These are phyloP conservation scores for Skeletonema potamos DNA, from an alignment of 108 stramenopile species.

Conservation along the genomic window DNA sequence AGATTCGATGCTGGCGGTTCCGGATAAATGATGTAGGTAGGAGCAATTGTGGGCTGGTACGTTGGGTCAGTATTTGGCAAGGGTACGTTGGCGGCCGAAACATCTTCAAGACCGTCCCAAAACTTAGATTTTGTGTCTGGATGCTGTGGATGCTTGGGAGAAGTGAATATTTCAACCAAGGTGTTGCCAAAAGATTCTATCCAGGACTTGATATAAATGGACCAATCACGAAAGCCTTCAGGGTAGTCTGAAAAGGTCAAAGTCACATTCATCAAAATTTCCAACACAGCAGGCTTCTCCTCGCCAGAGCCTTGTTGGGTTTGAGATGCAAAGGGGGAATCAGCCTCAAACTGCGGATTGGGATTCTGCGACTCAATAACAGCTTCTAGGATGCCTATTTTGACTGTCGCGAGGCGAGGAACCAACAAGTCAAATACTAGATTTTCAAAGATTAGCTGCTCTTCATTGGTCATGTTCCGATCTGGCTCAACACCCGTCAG, in stretches of 20 bases:
- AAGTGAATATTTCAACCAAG: conserved; percentile 40
- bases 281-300: conserved; percentile 24
- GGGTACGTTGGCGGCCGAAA: conserved; percentile 30
- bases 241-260: conserved; percentile 23
- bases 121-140: conserved; percentile 39
- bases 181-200: conserved; percentile 45
- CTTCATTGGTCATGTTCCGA: conserved; percentile 36
- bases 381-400: conserved; percentile 18
- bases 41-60: conserved; percentile 19
- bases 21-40: conserved; percentile 37
- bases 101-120: conserved; percentile 38
- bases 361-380: conserved; percentile 23
- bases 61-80: conserved; percentile 17
- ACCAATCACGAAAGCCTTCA: conserved; percentile 43
- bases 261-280: conserved; percentile 39
- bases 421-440: conserved; percentile 34
- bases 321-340: conserved; percentile 18
- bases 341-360: conserved; percentile 13
- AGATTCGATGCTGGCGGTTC: conserved; percentile 1
- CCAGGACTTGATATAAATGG: conserved; percentile 44
- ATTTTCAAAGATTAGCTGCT: conserved; percentile 25
- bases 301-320: neutral
- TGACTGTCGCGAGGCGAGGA: conserved; percentile 24
- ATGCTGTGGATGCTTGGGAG: conserved; percentile 45
- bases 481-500: conserved; percentile 34